These are phyloP conservation scores for Striga asiatica DNA, from an alignment of 257 asterid species.

Conservation along the genomic window DNA sequence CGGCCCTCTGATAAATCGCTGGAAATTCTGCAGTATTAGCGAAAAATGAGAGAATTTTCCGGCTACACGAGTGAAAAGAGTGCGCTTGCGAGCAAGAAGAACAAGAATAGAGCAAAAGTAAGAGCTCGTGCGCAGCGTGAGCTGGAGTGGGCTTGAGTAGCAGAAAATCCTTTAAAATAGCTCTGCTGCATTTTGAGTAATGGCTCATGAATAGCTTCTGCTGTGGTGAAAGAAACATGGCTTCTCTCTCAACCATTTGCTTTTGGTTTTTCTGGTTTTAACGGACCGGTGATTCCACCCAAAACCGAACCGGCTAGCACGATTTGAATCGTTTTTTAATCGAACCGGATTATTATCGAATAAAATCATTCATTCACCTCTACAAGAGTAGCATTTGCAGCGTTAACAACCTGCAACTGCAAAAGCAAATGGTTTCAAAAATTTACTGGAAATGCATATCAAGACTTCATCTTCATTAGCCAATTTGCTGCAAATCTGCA, in stretches of 20 bases:
- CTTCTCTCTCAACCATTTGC: neutral
- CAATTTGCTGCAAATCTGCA: slow-evolving; percentile 35
- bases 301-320: too few relatives aligned
- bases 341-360: too few relatives aligned
- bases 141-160: slow-evolving; percentile 23
- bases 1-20: slow-evolving; percentile 24
- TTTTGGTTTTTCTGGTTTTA: neutral
- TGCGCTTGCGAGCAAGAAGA: slow-evolving; percentile 7
- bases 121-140: slow-evolving; percentile 11
- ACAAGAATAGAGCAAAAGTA: slow-evolving; percentile 12
- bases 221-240: slow-evolving; percentile 28
- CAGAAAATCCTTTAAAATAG: slow-evolving; percentile 21
- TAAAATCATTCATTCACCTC: too few relatives aligned
- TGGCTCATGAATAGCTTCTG: slow-evolving; percentile 20
- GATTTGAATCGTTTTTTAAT: too few relatives aligned
- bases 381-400: neutral
- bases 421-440: neutral
- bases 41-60: slow-evolving; percentile 18
- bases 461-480: slow-evolving; percentile 28
- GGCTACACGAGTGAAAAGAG: neutral
- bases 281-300: too few relatives aligned
- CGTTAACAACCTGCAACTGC: neutral
- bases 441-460: slow-evolving; percentile 23
- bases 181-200: slow-evolving; percentile 20
- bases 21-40: slow-evolving; percentile 25